Base-by-base conservation (phyloP, 2,329 filamentous ascomycete species). In the Aspergillus floridensis region DNA sequence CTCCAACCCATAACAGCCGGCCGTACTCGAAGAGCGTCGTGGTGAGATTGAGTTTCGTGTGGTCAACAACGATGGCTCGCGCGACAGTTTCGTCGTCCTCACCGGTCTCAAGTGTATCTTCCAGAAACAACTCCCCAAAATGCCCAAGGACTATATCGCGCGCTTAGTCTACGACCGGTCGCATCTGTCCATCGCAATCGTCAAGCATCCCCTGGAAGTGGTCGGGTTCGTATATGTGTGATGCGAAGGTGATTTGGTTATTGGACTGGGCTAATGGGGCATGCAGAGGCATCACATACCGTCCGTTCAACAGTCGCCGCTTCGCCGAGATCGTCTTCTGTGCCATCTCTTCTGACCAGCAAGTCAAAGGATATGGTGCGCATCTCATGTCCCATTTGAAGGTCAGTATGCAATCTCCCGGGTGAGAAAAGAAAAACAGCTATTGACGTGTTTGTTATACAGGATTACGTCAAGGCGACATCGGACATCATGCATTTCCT, bases 251-350 rank as follows among this genome's bases (percentile, higher is more conserved):
- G 11, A 38, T 7, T 12, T 26, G 26, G 47, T 38, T 41, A 10
- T 32, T 32, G 19, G 52, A 31, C n/a, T 32, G 66, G 48, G 62
- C 66, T 67, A 52, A 70, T 48, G n/a, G 38, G 38, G 22, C 12
- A 14, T 52, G 16, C 48, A 93, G 93, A 63, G 95, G 95, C 60
- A 98, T 99, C 72, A 97, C 95, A 22, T 99, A 96, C 77, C 88
- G 93, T 14, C 93, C 93, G 0, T 99, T 99, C 79, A 92, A 93
- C 71, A 88, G 89, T 57, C 90, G 93, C 56, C 86, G 90, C 68
- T 99, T 99, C 72, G 95, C 95, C 65, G 95, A 99, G 79, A 99
- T 99, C 68, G 95, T 99, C 59, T 99, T 99, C 73, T 99, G 93
- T 75, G 95, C 95, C 66, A 96, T 99, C 69, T 96, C 91, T 57